Evolutionary conservation across 2,329 filamentous ascomycete genomes (phyloP).

Genomic region (Purpureocillium lavendulum): DNA sequence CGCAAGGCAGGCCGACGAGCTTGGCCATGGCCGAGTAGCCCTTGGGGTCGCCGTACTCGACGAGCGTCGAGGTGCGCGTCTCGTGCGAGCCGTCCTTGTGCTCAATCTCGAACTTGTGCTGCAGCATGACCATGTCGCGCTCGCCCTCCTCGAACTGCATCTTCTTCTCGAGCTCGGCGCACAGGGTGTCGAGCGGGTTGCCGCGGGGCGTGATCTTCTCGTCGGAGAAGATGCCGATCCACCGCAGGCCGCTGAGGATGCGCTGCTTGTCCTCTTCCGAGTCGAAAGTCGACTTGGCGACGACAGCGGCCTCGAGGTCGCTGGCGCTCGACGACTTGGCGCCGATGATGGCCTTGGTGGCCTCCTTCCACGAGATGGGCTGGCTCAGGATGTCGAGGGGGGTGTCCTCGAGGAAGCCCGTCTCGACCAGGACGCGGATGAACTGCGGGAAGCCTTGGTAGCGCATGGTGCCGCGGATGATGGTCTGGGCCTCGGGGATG

Average conservation of each 20-base stretch:
- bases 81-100: slow-evolving; percentile 69
- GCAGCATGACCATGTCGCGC: slow-evolving; percentile 74
- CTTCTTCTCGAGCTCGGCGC: slow-evolving; percentile 81
- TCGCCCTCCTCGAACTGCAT: slow-evolving; percentile 80
- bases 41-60: slow-evolving; percentile 71
- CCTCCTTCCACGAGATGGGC: slow-evolving; percentile 74
- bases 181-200: slow-evolving; percentile 85
- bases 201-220: slow-evolving; percentile 61
- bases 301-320: slow-evolving; percentile 66
- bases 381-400: slow-evolving; percentile 56
- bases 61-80: slow-evolving; percentile 71
- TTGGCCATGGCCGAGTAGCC: slow-evolving; percentile 82
- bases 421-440: slow-evolving; percentile 78
- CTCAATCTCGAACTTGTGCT: slow-evolving; percentile 81
- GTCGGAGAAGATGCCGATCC: slow-evolving; percentile 61
- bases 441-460: slow-evolving; percentile 90
- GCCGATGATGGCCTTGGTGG: slow-evolving; percentile 67
- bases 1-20: slow-evolving; percentile 63
- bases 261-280: slow-evolving; percentile 59
- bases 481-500: slow-evolving; percentile 87
- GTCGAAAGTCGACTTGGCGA: slow-evolving; percentile 66
- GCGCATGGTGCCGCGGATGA: slow-evolving; percentile 73
- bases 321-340: slow-evolving; percentile 56
- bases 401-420: slow-evolving; percentile 76
- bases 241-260: slow-evolving; percentile 63